A percentile compares a stretch with the other conserved stretches of the same genome.
These are phyloP conservation scores for Macrolepiota fuliginosa DNA, from an alignment of 768 basidiomycete species.

Conservation along the genomic window DNA sequence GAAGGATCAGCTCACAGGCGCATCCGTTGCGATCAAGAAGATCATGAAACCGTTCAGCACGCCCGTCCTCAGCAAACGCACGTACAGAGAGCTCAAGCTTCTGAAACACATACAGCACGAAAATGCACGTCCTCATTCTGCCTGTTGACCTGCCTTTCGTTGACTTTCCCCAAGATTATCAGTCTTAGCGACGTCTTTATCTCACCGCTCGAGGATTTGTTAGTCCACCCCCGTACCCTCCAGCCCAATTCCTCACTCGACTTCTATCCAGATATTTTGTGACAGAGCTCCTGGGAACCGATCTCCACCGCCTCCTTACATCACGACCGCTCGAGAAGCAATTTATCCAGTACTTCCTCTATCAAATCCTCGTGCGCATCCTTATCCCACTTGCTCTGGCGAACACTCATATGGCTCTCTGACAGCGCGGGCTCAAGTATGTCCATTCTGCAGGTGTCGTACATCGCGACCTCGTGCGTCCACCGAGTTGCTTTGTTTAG, in stretches of 20 bases:
- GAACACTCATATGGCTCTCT: conserved; percentile 1
- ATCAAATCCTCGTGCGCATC: conserved; percentile 87
- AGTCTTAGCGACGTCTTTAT: conserved; percentile 99
- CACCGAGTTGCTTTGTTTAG: not conserved
- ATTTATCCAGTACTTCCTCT: conserved; percentile 99
- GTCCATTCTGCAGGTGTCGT: conserved; percentile 99
- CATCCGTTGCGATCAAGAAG: conserved; percentile 99
- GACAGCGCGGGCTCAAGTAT: conserved; percentile 94
- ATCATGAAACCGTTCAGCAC: conserved; percentile 99
- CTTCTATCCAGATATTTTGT: conserved; percentile 82
- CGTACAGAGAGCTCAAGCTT: conserved; percentile 96
- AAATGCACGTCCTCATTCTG: conserved; percentile 58
- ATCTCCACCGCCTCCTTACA: conserved; percentile 94
- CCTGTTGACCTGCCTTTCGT: not conserved
- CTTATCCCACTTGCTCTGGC: not conserved
- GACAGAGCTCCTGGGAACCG: conserved; percentile 96
- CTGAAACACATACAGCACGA: conserved; percentile 99
- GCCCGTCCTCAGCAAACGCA: conserved; percentile 96
- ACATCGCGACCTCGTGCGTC: conserved; percentile 86
- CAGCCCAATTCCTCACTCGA: conserved; percentile 6
- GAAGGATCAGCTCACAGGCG: conserved; percentile 91
- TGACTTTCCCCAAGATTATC: conserved; percentile 69
- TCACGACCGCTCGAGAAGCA: conserved; percentile 98
- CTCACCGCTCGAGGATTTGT: conserved; percentile 98
- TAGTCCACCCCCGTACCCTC: conserved; percentile 26